phyloP scores from a whole-genome alignment of 2,329 filamentous ascomycete species.

The Pseudogymnoascus sp. region DNA sequence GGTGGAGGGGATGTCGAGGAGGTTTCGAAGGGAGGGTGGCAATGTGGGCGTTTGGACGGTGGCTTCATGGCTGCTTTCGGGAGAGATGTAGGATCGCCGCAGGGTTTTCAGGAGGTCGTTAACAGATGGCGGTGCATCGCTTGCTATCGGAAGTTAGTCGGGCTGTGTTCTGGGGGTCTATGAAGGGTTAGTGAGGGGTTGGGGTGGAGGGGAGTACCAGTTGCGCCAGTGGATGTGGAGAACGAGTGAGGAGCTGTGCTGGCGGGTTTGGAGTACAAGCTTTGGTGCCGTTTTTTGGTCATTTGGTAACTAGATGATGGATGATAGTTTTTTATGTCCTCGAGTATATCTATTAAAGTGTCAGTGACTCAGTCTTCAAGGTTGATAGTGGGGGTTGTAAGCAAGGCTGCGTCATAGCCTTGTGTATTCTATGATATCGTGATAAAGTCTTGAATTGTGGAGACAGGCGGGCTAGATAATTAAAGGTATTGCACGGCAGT shows the following conservation, averaged over 20 bases:
- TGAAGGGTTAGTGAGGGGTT: not conserved
- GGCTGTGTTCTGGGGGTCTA: not conserved
- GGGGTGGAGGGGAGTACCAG: constrained; percentile 18
- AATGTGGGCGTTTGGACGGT: constrained; percentile 38
- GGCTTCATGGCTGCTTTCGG: constrained; percentile 25
- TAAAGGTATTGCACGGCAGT: not conserved
- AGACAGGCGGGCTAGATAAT: not conserved
- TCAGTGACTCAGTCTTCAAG: not conserved
- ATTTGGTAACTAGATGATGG: constrained; percentile 30
- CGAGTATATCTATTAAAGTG: not conserved
- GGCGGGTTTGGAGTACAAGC: constrained; percentile 49
- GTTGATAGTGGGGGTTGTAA: constrained; percentile 4
- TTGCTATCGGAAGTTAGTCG: constrained; percentile 15
- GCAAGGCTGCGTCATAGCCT: constrained; percentile 7
- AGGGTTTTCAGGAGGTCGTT: constrained; percentile 52
- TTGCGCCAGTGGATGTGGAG: constrained; percentile 30
- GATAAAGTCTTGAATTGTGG: constrained; percentile 3
- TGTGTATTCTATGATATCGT: not conserved
- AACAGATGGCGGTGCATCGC: constrained; percentile 36
- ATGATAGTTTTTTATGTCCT: not conserved
- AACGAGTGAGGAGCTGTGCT: constrained; percentile 45
- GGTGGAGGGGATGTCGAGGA: constrained; percentile 51
- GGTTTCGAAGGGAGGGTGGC: constrained; percentile 48
- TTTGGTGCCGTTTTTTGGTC: constrained; percentile 55
- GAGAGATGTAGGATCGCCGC: constrained; percentile 38